Conservation (phyloP, 495 filamentous ascomycete species). For the Alectoria sarmentosa region DNA sequence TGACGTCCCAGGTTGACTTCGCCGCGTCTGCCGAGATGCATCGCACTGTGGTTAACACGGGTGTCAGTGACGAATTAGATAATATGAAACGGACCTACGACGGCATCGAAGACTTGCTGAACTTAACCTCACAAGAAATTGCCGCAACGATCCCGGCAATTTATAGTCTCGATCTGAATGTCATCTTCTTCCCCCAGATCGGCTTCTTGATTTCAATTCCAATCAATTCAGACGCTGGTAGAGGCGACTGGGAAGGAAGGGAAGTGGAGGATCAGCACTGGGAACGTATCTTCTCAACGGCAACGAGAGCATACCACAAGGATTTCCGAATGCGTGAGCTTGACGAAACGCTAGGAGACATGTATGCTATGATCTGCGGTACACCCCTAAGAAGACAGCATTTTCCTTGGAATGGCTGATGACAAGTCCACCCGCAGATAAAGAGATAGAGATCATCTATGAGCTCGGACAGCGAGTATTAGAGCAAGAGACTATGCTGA, state of each 20-base stretch:
- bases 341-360: constrained; percentile 76
- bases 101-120: constrained; percentile 66
- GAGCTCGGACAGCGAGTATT: constrained; percentile 66
- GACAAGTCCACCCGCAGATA: constrained; percentile 48
- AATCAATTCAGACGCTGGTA: constrained; percentile 52
- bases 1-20: constrained; percentile 62
- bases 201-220: constrained; percentile 81
- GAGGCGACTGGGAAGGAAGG: constrained; percentile 59
- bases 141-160: constrained; percentile 53
- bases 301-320: constrained; percentile 76
- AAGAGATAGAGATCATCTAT: constrained; percentile 85
- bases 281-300: constrained; percentile 71
- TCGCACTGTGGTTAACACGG: constrained; percentile 63
- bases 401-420: constrained; percentile 12
- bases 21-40: constrained; percentile 66
- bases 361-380: constrained; percentile 78
- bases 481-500: constrained; percentile 59
- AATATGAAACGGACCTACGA: constrained; percentile 69
- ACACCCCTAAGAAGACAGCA: constrained; percentile 24
- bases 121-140: constrained; percentile 55
- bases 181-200: constrained; percentile 83
- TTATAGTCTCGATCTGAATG: constrained; percentile 58
- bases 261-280: constrained; percentile 51
- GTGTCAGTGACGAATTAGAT: constrained; percentile 72
- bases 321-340: constrained; percentile 76